Base-by-base conservation (phyloP, 2,329 filamentous ascomycete species). In the Teratosphaeria pseudoeucalypti region DNA sequence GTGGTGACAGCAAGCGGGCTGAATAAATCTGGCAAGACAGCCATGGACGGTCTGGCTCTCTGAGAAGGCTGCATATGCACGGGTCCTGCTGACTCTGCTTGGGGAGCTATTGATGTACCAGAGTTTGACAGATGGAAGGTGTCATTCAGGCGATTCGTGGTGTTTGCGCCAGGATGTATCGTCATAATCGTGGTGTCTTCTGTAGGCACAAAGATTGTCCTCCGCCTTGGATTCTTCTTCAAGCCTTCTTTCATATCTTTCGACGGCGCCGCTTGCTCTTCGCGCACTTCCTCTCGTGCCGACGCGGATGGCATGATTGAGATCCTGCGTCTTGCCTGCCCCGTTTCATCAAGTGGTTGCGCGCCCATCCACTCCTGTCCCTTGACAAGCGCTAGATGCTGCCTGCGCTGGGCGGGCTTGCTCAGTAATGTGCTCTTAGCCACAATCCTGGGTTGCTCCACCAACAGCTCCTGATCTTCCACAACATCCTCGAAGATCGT, bases 181-280 rank as follows among this genome's bases (percentile, higher is more conserved):
- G 78, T 81, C 63, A 80, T 69, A 29, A 81, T 70, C 1, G 78
- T 79, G 6, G 79, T 81, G 59, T 81, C 78, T 34, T 81, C 78
- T 2, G 75, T 74, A 11, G 79, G 79, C 12, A 80, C 73, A 64
- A 79, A 81, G 54, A 81, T 81, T 2, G 78, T 81, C 60, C 76
- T 71, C 60, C 78, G 71, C 57, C 78, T 72, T 4, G 73, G 71
- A 19, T 78, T 74, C 64, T 78, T 78, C 56, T 65, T 64, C 52
- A 57, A 23, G 56, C 47, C 55, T 32, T 26, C 53, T 32, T 32
- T 54, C 53, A 54, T 26, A 11, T 57, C 53, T 29, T 56, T 53
- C 14, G 32, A 11, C 19, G n/a, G 39, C 16, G 11, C 52, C 56
- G 19, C 6, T 2, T 26, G 26, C 23, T 52, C 52, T 1, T 43